Conservation (phyloP, 139 green algal species). For the Chlorella ohadii region DNA sequence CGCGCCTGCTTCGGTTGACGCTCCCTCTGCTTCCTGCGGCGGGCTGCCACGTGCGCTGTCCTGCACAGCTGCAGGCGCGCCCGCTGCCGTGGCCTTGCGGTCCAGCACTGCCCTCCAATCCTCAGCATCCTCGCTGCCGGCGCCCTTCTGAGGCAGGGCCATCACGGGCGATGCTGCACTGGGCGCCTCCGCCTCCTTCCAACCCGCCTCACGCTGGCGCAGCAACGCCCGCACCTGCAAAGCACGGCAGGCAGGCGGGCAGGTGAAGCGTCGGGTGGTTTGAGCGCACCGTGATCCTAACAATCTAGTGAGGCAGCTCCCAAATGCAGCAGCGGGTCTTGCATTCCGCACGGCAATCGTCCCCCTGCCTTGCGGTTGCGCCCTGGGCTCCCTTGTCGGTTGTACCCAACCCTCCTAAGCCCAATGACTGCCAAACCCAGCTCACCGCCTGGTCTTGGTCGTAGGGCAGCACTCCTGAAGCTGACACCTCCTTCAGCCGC, state of each 20-base stretch:
- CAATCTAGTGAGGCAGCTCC: no score
- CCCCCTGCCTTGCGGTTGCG: no score
- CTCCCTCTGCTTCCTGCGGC: background rate
- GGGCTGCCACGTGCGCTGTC: slow-evolving; percentile 6
- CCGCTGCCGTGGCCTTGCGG: background rate
- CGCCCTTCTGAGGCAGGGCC: background rate
- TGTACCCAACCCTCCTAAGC: no score
- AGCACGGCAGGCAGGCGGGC: no score
- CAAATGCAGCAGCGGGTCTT: no score
- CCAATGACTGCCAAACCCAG: no score
- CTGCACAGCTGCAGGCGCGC: background rate
- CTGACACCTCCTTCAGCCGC: background rate
- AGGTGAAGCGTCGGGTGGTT: no score
- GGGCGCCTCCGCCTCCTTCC: background rate
- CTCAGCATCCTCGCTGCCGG: background rate
- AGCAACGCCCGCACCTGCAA: background rate
- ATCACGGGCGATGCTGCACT: background rate
- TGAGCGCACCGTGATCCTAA: no score
- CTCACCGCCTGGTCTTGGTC: background rate
- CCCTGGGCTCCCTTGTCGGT: no score
- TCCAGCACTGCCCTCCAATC: slow-evolving; percentile 25
- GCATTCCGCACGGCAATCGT: no score
- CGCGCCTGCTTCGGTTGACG: background rate
- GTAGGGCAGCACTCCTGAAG: background rate
- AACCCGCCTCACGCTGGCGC: background rate